Evolutionary conservation across 1,139 yeast genomes (phyloP), one percentile per base, ranked within the genome.

Genomic region (Sugiyamaella japonica): DNA sequence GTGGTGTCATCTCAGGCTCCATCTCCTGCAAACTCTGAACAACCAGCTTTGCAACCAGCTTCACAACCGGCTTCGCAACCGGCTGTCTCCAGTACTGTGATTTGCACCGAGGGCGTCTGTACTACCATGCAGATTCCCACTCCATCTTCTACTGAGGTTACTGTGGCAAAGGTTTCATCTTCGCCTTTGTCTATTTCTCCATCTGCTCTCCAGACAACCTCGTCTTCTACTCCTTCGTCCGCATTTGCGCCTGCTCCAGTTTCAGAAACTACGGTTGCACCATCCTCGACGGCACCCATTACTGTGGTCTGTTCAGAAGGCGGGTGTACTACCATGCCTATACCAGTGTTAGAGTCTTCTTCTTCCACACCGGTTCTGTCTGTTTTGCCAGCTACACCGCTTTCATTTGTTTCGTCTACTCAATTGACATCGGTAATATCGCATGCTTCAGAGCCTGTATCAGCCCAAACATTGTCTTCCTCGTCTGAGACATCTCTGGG

Each of bases 151-250:
- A 13, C 52, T 20, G 17, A 4, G 4, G 23, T 37, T 3, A 31
- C 42, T 13, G n/a, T 51, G 1, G 25, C 49, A 4, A n/a, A 16
- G 13, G 2, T 34, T 45, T 13, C 42, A 44, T 31, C 44, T 17
- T 12, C 53, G 48, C 10, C 53, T 48, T 28, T 50, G 7, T 13
- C 55, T 57, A 44, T 13, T 34, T 29, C 48, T 25, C 15, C 47
- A 3, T 46, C 52, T 20, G 42, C 40, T 25, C 36, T 6, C 25
- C 25, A 20, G 25, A 3, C 39, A 9, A 38, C 29, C n/a, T n/a
- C n/a, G n/a, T n/a, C n/a, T n/a, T n/a, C n/a, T n/a, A n/a, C n/a
- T n/a, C n/a, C n/a, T n/a, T n/a, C n/a, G n/a, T n/a, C n/a, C 36
- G 38, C 40, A 34, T 46, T 45, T 13, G 46, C 45, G 25, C 52